Evolutionary conservation across 768 basidiomycete genomes (phyloP).

Genomic region (Russula griseocarnosa): DNA sequence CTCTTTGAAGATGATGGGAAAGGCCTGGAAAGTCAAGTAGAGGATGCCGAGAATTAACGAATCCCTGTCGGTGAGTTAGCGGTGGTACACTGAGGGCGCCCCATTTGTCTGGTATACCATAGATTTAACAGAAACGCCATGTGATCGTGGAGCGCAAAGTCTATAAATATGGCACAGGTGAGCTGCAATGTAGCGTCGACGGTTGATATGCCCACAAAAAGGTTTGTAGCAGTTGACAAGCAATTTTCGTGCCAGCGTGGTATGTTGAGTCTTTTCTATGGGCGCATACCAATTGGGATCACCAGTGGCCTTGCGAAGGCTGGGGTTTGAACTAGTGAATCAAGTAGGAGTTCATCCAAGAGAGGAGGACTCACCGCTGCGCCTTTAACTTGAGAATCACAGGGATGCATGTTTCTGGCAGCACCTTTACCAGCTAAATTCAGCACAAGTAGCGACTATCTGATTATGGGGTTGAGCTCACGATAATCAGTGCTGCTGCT

Average conservation of each 20-base stretch:
- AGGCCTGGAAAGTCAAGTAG: conserved; percentile 53
- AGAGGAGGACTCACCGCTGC: conserved; percentile 37
- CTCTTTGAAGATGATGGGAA: conserved; percentile 49
- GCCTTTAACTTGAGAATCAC: conserved; percentile 61
- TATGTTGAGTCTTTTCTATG: conserved; percentile 46
- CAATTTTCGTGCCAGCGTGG: conserved; percentile 46
- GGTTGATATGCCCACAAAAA: conserved; percentile 50
- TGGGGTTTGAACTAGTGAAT: conserved; percentile 27
- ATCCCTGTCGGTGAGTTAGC: conserved; percentile 33
- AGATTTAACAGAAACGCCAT: conserved; percentile 71
- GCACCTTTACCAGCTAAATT: conserved; percentile 40
- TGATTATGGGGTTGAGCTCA: conserved; percentile 32
- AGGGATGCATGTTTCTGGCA: conserved; percentile 70
- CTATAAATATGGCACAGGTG: conserved; percentile 36
- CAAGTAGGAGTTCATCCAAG: not conserved
- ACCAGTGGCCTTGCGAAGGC: conserved; percentile 53
- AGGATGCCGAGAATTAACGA: conserved; percentile 43
- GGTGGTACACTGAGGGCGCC: not conserved
- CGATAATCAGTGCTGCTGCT: conserved; percentile 48
- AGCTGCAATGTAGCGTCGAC: not conserved
- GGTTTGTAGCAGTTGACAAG: conserved; percentile 61
- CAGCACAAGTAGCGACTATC: not conserved
- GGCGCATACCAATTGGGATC: conserved; percentile 55
- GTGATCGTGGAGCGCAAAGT: conserved; percentile 59
- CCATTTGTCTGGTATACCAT: conserved; percentile 46